Base-by-base conservation (phyloP, 331 rosid species). In the Pyrus hybrid region DNA sequence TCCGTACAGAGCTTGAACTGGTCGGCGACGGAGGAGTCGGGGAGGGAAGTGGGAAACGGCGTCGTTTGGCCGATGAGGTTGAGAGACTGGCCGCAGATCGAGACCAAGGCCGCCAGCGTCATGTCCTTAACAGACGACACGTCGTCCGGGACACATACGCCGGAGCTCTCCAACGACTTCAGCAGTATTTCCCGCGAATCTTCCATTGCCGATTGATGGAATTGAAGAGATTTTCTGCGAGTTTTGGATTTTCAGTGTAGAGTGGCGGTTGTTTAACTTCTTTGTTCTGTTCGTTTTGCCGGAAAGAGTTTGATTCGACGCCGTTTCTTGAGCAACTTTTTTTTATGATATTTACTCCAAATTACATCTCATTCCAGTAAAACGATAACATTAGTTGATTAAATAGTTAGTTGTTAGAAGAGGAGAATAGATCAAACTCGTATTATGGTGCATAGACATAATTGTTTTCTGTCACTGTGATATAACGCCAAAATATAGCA, bases 31-130 rank as follows among this genome's bases (percentile, higher is more conserved):
- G 91, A 85, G 61, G 85, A 80, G 11, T 76, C 86, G 9, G 84
- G 91, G 13, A 83, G 80, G 56, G 87, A 85, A 67, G 71, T 67
- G 80, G 87, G 80, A 76, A 72, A 77, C 29, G 81, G 72, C 63
- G 35, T 25, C 70, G 86, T 32, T 47, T 26, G n/a, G 72, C 73
- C 81, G 35, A 85, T 71, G 6, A 77, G 82, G 57, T 83, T 83
- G 81, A 89, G 84, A 20, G 76, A 86, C 79, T 83, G 90, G 53
- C 79, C 77, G 56, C 90, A 85, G 75, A 85, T 78, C 21, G 93
- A 83, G 86, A 87, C 75, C 67, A 87, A 64, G 64, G 28, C 14
- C 30, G 73, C 49, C 11, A 86, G 75, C n/a, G 81, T 69, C 54
- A 87, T 66, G 69, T 81, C 86, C 45, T 74, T 66, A 67, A 85